Evolutionary conservation across 2,329 filamentous ascomycete species (phyloP), one percentile per base, ranked within the genome.

Genomic region (Ophiocordyceps robertsii): DNA sequence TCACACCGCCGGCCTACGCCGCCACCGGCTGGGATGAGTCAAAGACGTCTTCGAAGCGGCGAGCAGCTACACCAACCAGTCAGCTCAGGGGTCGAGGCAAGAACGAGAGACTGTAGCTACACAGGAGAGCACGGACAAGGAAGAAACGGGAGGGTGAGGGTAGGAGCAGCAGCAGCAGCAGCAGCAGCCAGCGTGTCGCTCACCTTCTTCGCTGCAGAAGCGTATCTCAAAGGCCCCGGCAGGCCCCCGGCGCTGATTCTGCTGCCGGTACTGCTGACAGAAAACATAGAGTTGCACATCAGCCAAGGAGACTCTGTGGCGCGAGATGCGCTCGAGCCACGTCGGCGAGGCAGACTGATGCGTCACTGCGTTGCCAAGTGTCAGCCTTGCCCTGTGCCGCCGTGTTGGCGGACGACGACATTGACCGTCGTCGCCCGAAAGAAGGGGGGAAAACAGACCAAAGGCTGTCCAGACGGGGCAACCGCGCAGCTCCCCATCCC

Each of bases 381-480:
- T 42, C 17, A 37, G 24, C 35, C 8, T 30, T 3, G 6, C 1
- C 31, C 3, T n/a, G 31, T 13, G n/a, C 7, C 35, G n/a, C n/a
- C n/a, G 5, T 29, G 7, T 2, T 9, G 13, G 27, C 2, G 16
- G 29, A 6, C 29, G 24, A 27, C 3, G 24, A 27, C 24, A 4
- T 27, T 9, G 24, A 19, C 24, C 24, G 7, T 27, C 24, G 24
- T 16, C 10, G 19, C 27, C 6, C 14, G 21, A 35, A 12, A 16
- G 11, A 27, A 33, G 24, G 16, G 24, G 16, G 27, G 14, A n/a
- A 14, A 10, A 48, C 68, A 24, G 60, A 78, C 75, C 60, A 50
- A 81, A 81, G 3, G 76, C 75, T 3, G 76, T 80, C 77, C 77
- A 81, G 9, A 81, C 66, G 1, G 76, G 77, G 49, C 73, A 77